Percentiles rank a stretch among this genome's conserved stretches.
phyloP scores from a whole-genome alignment of 495 filamentous ascomycete species.

The Cairneyella variabilis region DNA sequence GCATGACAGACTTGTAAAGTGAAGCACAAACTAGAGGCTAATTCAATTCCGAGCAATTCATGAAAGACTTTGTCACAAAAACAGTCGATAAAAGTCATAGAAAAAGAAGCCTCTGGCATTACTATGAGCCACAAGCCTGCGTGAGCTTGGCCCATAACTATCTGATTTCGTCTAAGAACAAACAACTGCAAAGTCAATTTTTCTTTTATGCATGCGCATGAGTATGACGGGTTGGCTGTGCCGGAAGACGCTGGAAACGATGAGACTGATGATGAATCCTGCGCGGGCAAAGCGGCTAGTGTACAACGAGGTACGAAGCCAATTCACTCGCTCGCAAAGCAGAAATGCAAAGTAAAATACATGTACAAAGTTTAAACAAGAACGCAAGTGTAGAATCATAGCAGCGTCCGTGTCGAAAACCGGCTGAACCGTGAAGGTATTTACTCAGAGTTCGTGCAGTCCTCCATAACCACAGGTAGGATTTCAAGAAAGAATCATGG shows the following conservation, averaged over 20 bases:
- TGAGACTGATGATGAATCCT: conserved; percentile 1
- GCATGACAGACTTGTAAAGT: conserved; percentile 42
- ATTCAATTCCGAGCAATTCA: conserved; percentile 1
- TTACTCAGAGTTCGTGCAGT: not conserved
- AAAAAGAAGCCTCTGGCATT: conserved; percentile 21
- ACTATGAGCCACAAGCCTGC: conserved; percentile 23
- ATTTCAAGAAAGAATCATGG: conserved; percentile 7
- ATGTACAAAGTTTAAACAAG: conserved; percentile 16
- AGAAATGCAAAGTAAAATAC: conserved; percentile 11
- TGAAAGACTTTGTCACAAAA: conserved; percentile 17
- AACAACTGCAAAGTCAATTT: conserved; percentile 9
- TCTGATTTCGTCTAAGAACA: conserved; percentile 12
- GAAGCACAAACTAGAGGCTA: conserved; percentile 12
- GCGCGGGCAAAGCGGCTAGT: too few species aligned
- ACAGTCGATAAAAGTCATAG: conserved; percentile 3
- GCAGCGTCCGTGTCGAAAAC: not conserved
- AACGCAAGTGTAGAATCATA: conserved; percentile 4
- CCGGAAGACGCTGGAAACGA: not conserved
- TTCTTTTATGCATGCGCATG: too few species aligned
- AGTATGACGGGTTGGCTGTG: not conserved
- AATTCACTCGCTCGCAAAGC: conserved; percentile 3
- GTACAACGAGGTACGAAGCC: too few species aligned
- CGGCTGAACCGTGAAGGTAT: conserved; percentile 6
- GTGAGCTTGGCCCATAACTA: conserved; percentile 22
- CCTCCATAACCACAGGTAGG: not conserved